Base-by-base conservation (phyloP, 2,329 filamentous ascomycete species). In the Aspergillus sojae region DNA sequence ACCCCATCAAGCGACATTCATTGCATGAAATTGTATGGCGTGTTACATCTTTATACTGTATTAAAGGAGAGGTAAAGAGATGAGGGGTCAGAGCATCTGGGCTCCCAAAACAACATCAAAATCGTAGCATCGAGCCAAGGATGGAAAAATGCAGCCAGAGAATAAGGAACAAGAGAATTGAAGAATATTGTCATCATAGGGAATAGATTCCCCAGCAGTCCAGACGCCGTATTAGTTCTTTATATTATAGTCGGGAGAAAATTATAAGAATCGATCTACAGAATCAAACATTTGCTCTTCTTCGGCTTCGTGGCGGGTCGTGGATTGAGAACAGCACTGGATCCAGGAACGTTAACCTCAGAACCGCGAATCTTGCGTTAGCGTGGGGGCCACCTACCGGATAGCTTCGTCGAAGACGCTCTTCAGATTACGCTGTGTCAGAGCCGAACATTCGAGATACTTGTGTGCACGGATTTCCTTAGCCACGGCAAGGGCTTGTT, bases 321-420 rank as follows among this genome's bases (percentile, higher is more conserved):
- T 50, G 81, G 81, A 66, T 82, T 83, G 61, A 83, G 75, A 50
- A 83, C 81, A 54, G 81, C 81, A 62, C 81, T 83, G 62, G 30
- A 52, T 16, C 23, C 61, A 54, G n/a, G 21, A 30, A 34, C 39
- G 30, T 36, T 21, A 55, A 32, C 34, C 21, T 41, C 52, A 39
- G 30, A 6, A 26, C 14, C 52, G n/a, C 21, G 6, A 21, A 26
- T 19, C n/a, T 55, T 19, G 19, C 30, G 1, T 21, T 53, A 19
- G 2, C 34, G 23, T 55, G 34, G n/a, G 23, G 23, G 23, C 21
- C 23, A 81, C 90, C 72, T 83, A 98, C 95, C 95, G 90, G 77
- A 99, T 99, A 39, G 95, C 95, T 82, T 97, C 94, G 76, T 99
- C 95, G 77, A 99, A 99, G 56, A 99, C 95, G 74, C 93, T 96